phyloP scores from a whole-genome alignment of 345 rosid genomes.

The Boechera stricta region DNA sequence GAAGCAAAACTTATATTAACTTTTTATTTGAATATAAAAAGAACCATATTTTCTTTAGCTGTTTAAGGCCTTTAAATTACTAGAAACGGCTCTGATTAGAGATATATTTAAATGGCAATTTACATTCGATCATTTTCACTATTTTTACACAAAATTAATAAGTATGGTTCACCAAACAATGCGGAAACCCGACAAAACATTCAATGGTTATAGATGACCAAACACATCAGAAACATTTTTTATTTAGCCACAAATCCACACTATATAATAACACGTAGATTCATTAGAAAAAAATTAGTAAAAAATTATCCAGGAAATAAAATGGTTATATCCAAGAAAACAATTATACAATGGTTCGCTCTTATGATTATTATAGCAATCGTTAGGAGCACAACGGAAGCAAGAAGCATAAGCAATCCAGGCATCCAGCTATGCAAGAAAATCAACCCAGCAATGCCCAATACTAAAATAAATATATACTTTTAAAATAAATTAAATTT shows the following conservation, averaged over 20 bases:
- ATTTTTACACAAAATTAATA: conserved; percentile 11
- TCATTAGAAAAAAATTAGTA: background rate
- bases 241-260: conserved; percentile 24
- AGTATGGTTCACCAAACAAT: conserved; percentile 12
- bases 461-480: too few relatives aligned
- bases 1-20: too few relatives aligned
- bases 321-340: conserved; percentile 26
- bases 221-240: conserved; percentile 20
- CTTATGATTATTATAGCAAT: conserved; percentile 14
- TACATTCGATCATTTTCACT: background rate
- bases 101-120: background rate
- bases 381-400: conserved; percentile 28
- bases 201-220: conserved; percentile 1
- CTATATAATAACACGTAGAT: conserved; percentile 13
- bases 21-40: too few relatives aligned
- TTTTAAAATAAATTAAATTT: too few relatives aligned
- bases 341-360: background rate
- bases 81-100: background rate
- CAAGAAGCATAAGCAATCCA: background rate
- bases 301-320: background rate
- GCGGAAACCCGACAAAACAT: conserved; percentile 23
- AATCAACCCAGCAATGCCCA: background rate
- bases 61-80: background rate
- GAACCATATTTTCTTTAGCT: background rate
- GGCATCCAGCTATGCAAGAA: background rate